Evolutionary conservation across 2,329 filamentous ascomycete genomes (phyloP), one percentile per base, ranked within the genome.

Genomic region (Furcasterigmium furcatum): DNA sequence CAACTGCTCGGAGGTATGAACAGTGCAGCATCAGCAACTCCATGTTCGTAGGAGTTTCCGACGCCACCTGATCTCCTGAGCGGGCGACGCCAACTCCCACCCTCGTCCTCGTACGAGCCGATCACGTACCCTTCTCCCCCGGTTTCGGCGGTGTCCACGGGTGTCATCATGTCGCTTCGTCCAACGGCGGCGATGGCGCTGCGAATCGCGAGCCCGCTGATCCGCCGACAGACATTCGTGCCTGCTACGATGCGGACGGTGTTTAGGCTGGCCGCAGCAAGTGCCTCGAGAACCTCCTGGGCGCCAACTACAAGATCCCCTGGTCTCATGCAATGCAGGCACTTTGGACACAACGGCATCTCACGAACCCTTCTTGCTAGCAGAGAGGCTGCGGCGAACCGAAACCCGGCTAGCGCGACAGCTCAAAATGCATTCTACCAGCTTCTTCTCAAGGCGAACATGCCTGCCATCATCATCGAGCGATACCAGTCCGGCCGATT

Each of bases 341-440:
- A 51, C 38, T 74, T 74, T 56, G 68, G 72, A 47, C 66, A 64
- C 21, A 61, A 67, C 8, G 74, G 74, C 18, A 70, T 81, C 45
- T 76, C 81, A 38, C 74, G 78, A 49, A 82, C 77, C 52, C 73
- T 92, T 46, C 80, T 99, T 27, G 90, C 91, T 27, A 87, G 89
- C 54, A 79, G 91, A 55, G 94, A 99, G 69, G 87, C 91, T 63
- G 87, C 88, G 20, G 95, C 94, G 30, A 99, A 97, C 68, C 87
- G 90, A 66, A 95, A 96, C 58, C 90, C 94, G 2, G 80, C 76
- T 48, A 97, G 90, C 65, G 86, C 91, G 22, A 87, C 87, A 36
- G 85, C 91, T 18, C 94, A 99, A 65, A 94, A 92, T 63, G 86
- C 88, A 14, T 96, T 99, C 65, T 99, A 99, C 63, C 87, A 92